phyloP scores from a whole-genome alignment of 1,284 basidiomycete species.

The Boletus mariae region DNA sequence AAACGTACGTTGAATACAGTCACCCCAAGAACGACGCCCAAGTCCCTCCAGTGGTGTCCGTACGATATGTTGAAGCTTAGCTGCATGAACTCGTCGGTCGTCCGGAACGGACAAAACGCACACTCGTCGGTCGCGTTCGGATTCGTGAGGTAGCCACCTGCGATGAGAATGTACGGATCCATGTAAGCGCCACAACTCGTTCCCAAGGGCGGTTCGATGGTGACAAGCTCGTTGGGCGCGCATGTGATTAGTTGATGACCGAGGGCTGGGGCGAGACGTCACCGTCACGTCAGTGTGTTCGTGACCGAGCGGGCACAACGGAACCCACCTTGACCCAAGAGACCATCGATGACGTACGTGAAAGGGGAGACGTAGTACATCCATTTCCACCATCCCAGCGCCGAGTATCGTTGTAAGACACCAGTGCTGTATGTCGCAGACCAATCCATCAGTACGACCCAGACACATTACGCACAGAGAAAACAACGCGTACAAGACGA shows the following conservation, averaged over 20 bases:
- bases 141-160: slow-evolving; percentile 54
- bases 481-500: slow-evolving; percentile 8
- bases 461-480: neutral
- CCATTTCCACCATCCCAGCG: slow-evolving; percentile 78
- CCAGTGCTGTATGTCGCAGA: slow-evolving; percentile 43
- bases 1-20: slow-evolving; percentile 43
- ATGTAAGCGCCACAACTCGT: slow-evolving; percentile 61
- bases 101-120: slow-evolving; percentile 48
- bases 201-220: slow-evolving; percentile 54
- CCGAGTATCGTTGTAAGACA: slow-evolving; percentile 55
- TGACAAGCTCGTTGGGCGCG: slow-evolving; percentile 48
- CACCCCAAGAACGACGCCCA: slow-evolving; percentile 42
- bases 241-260: slow-evolving; percentile 55
- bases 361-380: slow-evolving; percentile 49
- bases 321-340: slow-evolving; percentile 9
- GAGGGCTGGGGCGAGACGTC: slow-evolving; percentile 28
- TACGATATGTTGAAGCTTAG: slow-evolving; percentile 46
- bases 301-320: neutral
- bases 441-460: neutral
- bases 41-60: slow-evolving; percentile 45
- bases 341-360: slow-evolving; percentile 10
- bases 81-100: slow-evolving; percentile 43
- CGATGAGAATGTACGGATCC: slow-evolving; percentile 36
- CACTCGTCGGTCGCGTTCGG: slow-evolving; percentile 50
- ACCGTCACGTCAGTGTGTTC: neutral